phyloP scores from a whole-genome alignment of 192 early-diverging fungal species.

The Coemansia sp. region DNA sequence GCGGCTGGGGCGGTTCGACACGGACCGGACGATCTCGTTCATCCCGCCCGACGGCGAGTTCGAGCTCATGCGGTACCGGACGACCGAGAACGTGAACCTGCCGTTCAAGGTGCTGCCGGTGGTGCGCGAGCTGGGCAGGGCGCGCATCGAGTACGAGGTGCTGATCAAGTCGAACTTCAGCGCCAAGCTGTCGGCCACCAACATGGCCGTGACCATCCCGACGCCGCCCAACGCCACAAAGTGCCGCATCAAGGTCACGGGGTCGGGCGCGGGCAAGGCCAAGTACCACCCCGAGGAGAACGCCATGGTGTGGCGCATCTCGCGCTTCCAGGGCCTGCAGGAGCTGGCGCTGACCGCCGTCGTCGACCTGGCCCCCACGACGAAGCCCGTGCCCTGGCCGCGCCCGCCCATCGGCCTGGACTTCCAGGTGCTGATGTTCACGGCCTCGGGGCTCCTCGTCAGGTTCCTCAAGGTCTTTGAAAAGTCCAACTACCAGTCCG shows the following conservation, averaged over 20 bases:
- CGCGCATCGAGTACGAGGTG: slow-evolving; percentile 85
- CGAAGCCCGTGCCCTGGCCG: slow-evolving; percentile 86
- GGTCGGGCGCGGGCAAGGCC: slow-evolving; percentile 71
- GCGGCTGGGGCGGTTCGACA: slow-evolving; percentile 86
- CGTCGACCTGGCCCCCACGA: slow-evolving; percentile 79
- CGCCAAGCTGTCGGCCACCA: slow-evolving; percentile 83
- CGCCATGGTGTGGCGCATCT: slow-evolving; percentile 91
- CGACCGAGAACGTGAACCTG: slow-evolving; percentile 92
- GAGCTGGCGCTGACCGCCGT: slow-evolving; percentile 81
- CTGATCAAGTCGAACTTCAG: slow-evolving; percentile 87
- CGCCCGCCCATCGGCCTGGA: slow-evolving; percentile 94
- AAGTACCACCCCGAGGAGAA: slow-evolving; percentile 96
- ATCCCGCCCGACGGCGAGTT: slow-evolving; percentile 97
- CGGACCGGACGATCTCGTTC: slow-evolving; percentile 92
- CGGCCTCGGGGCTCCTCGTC: slow-evolving; percentile 92
- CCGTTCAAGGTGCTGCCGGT: slow-evolving; percentile 95
- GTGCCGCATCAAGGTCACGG: slow-evolving; percentile 73
- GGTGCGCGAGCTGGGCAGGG: slow-evolving; percentile 80
- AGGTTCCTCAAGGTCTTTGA: slow-evolving; percentile 98
- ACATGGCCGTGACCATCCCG: slow-evolving; percentile 84
- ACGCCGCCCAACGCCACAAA: slow-evolving; percentile 88
- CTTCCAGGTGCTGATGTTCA: slow-evolving; percentile 90
- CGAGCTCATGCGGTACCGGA: slow-evolving; percentile 95
- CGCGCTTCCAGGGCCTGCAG: slow-evolving; percentile 86
- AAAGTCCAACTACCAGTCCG: slow-evolving; percentile 90